A percentile compares a stretch with the other conserved stretches of the same genome.
Conservation (phyloP, 306 rosid species). For the Lablab purpureus region DNA sequence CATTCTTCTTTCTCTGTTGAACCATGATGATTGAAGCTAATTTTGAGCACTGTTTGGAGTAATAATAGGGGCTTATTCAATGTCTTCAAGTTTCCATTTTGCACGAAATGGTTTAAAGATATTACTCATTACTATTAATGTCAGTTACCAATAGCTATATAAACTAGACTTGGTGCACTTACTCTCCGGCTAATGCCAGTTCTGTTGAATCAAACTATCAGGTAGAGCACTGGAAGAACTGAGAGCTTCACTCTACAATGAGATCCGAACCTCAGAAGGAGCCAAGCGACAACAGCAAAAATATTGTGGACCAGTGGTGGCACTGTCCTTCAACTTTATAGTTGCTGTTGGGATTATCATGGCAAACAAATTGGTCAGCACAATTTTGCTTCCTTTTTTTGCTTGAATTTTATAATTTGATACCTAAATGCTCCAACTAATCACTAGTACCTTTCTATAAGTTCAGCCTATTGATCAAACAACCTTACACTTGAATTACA, state of each 20-base stretch:
- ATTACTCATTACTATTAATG: neutral
- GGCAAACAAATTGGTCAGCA: constrained; percentile 75
- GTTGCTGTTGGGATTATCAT: constrained; percentile 81
- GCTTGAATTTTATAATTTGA: neutral
- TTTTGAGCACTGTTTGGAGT: neutral
- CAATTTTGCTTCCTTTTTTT: constrained; percentile 2
- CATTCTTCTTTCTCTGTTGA: neutral
- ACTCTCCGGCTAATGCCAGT: constrained; percentile 7
- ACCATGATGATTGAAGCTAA: neutral
- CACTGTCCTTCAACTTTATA: constrained; percentile 81
- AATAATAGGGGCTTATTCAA: neutral
- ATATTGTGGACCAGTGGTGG: constrained; percentile 80
- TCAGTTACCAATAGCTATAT: constrained; percentile 3
- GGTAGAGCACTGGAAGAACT: constrained; percentile 90
- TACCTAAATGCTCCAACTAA: neutral
- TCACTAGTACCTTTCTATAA: neutral
- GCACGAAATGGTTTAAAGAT: neutral
- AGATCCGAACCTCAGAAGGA: constrained; percentile 87
- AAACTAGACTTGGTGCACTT: constrained; percentile 9
- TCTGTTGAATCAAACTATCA: constrained; percentile 46
- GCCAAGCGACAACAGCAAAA: constrained; percentile 94
- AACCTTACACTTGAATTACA: neutral
- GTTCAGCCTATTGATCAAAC: neutral
- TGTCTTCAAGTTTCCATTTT: neutral
- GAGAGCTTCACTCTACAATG: constrained; percentile 82